Evolutionary conservation across 2,329 filamentous ascomycete genomes (phyloP), one percentile per base, ranked within the genome.

Genomic region (Sclerotinia glacialis): DNA sequence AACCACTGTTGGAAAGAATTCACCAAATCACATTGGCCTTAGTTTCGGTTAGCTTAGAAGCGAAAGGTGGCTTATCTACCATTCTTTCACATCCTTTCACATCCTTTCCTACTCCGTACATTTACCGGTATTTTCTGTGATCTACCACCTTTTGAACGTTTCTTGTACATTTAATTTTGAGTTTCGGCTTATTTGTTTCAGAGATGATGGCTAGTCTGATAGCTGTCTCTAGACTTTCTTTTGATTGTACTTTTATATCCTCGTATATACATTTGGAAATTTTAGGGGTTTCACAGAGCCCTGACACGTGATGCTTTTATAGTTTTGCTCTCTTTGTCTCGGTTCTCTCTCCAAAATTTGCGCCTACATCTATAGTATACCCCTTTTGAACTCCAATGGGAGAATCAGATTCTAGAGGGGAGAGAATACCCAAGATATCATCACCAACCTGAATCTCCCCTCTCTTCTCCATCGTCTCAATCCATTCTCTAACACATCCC

Each of bases 401-500:
- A 4, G 6, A 16, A 16, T 3, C 21, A 42, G 31, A 42, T 23
- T 2, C 8, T 0, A 5, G 14, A 1, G n/a, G 4, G 21, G 21
- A 23, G 7, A 26, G 16, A 16, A 4, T 23, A 1, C 5, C 47
- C 28, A 50, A 5, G 8, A 5, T 9, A 23, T n/a, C 49, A 23
- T 16, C 55, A 11, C 23, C 26, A 23, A 49, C 21, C 26, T 26
- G 23, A 42, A 9, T 23, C 52, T 54, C 5, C 31, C 47, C 56
- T 47, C 28, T 12, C 37, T 54, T 42, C 26, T 63, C 64, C 56
- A 65, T 62, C 8, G 8, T 46, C 12, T 26, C 64, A 28, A 75
- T 34, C 75, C 75, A 76, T 21, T 53, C 50, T 26, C 58, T 65
- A 14, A 76, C 71, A 28, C 65, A 68, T 8, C 21, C 60, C 4